Conservation (phyloP, 2,329 filamentous ascomycete species). For the Pseudogymnoascus destructans region DNA sequence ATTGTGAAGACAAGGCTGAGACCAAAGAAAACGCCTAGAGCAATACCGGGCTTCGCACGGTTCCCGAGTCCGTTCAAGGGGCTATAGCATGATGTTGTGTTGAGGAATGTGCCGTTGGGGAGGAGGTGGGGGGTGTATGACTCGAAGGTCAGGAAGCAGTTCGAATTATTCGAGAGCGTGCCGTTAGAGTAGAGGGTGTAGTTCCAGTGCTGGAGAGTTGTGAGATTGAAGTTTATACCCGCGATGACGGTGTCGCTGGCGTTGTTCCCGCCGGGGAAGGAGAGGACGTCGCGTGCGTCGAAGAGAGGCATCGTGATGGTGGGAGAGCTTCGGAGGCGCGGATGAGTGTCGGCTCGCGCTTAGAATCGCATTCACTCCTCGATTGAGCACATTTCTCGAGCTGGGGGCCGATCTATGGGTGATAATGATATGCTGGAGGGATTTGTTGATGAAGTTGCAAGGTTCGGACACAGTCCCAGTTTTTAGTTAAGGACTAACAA, state of each 20-base stretch:
- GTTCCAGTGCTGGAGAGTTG: slow-evolving; percentile 50
- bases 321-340: neutral
- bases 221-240: slow-evolving; percentile 53
- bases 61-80: slow-evolving; percentile 47
- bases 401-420: neutral
- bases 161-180: slow-evolving; percentile 59
- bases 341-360: neutral
- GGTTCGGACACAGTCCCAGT: too few relatives aligned
- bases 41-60: slow-evolving; percentile 49
- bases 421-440: neutral
- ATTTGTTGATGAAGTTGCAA: neutral
- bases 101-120: slow-evolving; percentile 59
- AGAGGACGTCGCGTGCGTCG: slow-evolving; percentile 33
- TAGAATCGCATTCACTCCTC: neutral
- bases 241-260: slow-evolving; percentile 44
- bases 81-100: slow-evolving; percentile 57
- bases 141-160: slow-evolving; percentile 53
- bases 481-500: too few relatives aligned
- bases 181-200: slow-evolving; percentile 60
- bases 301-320: slow-evolving; percentile 16
- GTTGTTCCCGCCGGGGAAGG: slow-evolving; percentile 41
- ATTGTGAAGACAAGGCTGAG: slow-evolving; percentile 48
- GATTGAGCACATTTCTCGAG: neutral
- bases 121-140: slow-evolving; percentile 48
- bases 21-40: slow-evolving; percentile 46